phyloP scores from a whole-genome alignment of 2,329 filamentous ascomycete species.

The Colletotrichum navitas region DNA sequence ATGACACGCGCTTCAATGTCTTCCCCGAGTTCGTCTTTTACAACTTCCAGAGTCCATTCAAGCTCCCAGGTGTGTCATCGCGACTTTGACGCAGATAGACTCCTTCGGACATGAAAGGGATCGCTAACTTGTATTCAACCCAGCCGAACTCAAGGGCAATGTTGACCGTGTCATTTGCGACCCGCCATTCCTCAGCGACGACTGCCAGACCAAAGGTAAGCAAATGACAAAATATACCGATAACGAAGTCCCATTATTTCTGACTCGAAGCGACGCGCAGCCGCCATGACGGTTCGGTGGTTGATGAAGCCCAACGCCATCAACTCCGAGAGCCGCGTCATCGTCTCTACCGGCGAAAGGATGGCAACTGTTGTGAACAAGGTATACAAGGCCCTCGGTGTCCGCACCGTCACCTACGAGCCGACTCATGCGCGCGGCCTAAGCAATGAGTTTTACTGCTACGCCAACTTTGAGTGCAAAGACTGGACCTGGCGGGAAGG shows the following conservation, averaged over 20 bases:
- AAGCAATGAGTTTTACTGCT: constrained; percentile 86
- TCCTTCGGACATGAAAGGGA: not conserved
- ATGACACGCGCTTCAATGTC: constrained; percentile 78
- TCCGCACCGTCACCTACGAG: constrained; percentile 76
- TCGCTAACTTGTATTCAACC: not conserved
- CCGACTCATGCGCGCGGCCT: constrained; percentile 78
- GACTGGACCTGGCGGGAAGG: constrained; percentile 59
- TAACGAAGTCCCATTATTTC: not conserved
- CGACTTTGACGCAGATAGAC: not conserved
- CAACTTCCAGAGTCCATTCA: constrained; percentile 77
- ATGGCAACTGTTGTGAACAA: constrained; percentile 75
- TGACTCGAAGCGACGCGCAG: constrained; percentile 53
- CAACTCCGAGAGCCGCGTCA: constrained; percentile 55
- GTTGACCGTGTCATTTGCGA: constrained; percentile 81
- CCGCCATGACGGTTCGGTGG: constrained; percentile 81
- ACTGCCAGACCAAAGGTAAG: constrained; percentile 83
- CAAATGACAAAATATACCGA: constrained; percentile 5
- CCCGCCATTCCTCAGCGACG: constrained; percentile 83
- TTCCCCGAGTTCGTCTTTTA: constrained; percentile 82
- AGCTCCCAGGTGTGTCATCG: constrained; percentile 65
- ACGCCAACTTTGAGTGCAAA: constrained; percentile 79
- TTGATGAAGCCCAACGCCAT: constrained; percentile 62
- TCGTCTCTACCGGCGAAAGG: constrained; percentile 83
- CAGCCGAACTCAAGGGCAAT: constrained; percentile 69
- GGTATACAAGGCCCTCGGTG: constrained; percentile 74